phyloP scores from a whole-genome alignment of 805 yeast genomes.

The Teunomyces gatunensis region DNA sequence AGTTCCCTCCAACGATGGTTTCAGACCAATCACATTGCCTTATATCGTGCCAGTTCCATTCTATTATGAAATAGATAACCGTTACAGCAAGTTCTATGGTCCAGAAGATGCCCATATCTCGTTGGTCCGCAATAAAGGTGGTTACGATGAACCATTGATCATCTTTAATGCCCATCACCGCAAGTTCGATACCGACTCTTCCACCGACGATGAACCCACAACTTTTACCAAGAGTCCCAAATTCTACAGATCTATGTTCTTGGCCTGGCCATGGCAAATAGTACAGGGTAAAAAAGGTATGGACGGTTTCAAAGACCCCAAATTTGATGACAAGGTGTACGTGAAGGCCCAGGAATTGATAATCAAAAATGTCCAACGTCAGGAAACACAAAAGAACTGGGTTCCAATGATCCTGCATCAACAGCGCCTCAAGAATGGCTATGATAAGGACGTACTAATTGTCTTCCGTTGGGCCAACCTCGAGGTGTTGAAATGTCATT shows the following conservation, averaged over 20 bases:
- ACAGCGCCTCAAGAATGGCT: constrained; percentile 18
- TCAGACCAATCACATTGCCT: constrained; percentile 20
- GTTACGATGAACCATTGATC: constrained; percentile 46
- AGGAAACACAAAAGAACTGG: constrained; percentile 36
- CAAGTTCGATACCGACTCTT: constrained; percentile 5
- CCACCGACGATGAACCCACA: constrained; percentile 3
- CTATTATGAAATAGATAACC: constrained; percentile 17
- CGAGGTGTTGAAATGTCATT: constrained; percentile 25
- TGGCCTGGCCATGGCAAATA: constrained; percentile 31
- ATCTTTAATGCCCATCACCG: constrained; percentile 38
- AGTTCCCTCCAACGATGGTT: constrained; percentile 16
- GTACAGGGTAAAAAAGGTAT: constrained; percentile 27
- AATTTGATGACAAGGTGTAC: constrained; percentile 16
- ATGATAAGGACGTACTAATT: constrained; percentile 28
- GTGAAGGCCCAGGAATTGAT: constrained; percentile 20
- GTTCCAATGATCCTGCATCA: constrained; percentile 33
- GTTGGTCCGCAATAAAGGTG: constrained; percentile 27
- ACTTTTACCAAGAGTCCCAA: constrained; percentile 4
- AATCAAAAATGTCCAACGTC: constrained; percentile 7
- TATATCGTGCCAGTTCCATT: constrained; percentile 30
- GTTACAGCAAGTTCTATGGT: constrained; percentile 30
- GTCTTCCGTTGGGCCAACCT: constrained; percentile 34
- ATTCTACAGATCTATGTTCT: constrained; percentile 27
- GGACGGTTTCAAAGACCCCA: constrained; percentile 16
- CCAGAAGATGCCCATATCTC: constrained; percentile 53